Base-by-base conservation (phyloP, 768 basidiomycete species). In the Pholiota conissans region DNA sequence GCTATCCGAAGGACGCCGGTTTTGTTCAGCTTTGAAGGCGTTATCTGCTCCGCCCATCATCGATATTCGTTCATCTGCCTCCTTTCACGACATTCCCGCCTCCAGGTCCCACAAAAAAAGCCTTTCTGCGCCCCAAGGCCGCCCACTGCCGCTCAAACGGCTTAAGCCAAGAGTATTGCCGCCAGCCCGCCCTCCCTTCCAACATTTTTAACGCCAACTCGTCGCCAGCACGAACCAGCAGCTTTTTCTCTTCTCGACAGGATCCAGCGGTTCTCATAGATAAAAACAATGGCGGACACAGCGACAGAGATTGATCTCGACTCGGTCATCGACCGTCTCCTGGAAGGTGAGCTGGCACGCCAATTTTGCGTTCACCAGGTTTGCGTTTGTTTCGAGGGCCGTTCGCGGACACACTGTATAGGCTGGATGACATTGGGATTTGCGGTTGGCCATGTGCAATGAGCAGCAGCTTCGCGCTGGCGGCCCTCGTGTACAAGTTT, bases 231-330 rank as follows among this genome's bases (percentile, higher is more conserved):
- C 32, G 58, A 49, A 51, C 52, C 52, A 37, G 52, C 47, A 49
- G 48, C 54, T 45, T 18, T 45, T 18, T 11, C 24, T 24, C 42
- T 22, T 30, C 39, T 28, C 9, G 29, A 20, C 30, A n/a, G n/a
- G 35, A 18, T 56, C 40, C 54, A 57, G 48, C 14, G 39, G 28
- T 39, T 5, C 27, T 26, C 24, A 55, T 57, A 50, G 48, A 52
- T 54, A 37, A 45, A 46, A 71, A 67, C 46, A 55, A 91, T 91
- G 90, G 86, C 90, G 69, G 90, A 93, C 68, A 79, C 86, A 65
- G 77, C 84, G 60, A 90, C 89, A 71, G 96, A 98, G 74, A 96
- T 99, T 77, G 96, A 99, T 84, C 85, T 98, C 61, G 96, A 99
- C 83, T 95, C 94, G 74, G 94, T 99, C 81, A 98, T 99, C 70